These are phyloP conservation scores for Lentinula raphanica DNA, from an alignment of 768 basidiomycete genomes.

Conservation along the genomic window DNA sequence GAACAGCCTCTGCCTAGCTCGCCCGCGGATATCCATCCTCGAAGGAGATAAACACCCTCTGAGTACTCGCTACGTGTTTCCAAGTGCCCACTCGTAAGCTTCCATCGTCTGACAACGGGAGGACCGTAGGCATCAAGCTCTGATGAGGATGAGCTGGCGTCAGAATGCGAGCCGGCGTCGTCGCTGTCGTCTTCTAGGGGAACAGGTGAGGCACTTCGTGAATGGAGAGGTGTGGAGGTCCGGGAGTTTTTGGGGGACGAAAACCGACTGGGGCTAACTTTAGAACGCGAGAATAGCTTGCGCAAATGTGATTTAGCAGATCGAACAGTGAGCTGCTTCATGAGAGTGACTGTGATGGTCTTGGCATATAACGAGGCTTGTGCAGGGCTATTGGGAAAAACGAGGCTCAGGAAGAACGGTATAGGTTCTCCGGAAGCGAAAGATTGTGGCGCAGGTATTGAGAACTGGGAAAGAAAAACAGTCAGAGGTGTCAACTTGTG, in stretches of 20 bases:
- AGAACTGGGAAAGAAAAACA: neutral
- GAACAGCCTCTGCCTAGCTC: slow-evolving; percentile 4
- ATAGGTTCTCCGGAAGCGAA: slow-evolving; percentile 6
- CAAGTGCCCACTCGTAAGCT: neutral
- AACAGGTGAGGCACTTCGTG: neutral
- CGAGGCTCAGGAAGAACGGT: slow-evolving; percentile 6
- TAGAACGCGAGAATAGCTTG: neutral
- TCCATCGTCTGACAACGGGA: neutral
- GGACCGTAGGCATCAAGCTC: neutral
- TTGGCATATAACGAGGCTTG: slow-evolving; percentile 1
- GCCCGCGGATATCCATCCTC: neutral
- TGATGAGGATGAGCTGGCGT: neutral
- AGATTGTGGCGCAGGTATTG: slow-evolving; percentile 5
- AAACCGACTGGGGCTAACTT: neutral
- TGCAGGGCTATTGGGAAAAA: slow-evolving; percentile 3
- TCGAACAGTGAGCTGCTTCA: slow-evolving; percentile 2
- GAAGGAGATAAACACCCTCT: slow-evolving; percentile 2
- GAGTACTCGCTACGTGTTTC: slow-evolving; percentile 7
- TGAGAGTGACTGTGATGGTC: neutral
- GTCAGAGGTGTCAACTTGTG: neutral
- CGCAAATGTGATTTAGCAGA: neutral
- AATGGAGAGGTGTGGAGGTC: neutral
- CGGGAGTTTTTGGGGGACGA: neutral
- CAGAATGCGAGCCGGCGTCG: neutral
- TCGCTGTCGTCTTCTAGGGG: neutral